These are phyloP conservation scores for Saprolegnia parasitica DNA, from an alignment of 352 stramenopile genomes.

Conservation along the genomic window DNA sequence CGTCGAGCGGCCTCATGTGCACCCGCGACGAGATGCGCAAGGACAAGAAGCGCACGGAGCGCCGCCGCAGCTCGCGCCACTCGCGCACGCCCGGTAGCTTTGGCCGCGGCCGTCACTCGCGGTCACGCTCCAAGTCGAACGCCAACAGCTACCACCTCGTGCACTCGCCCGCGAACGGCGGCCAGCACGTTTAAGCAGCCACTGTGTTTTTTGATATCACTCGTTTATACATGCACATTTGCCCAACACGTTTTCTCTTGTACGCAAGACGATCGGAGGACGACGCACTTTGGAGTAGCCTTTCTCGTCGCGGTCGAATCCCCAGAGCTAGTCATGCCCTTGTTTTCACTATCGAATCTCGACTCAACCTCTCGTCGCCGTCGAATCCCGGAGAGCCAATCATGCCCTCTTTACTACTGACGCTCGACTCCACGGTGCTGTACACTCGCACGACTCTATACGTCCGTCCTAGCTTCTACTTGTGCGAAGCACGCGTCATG, in stretches of 20 bases:
- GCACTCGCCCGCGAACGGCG: constrained; percentile 8
- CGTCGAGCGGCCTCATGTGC: constrained; percentile 60
- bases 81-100: constrained; percentile 56
- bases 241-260: neutral
- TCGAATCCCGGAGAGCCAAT: too few species aligned
- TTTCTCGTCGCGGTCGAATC: too few species aligned
- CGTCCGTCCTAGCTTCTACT: too few species aligned
- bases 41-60: constrained; percentile 49
- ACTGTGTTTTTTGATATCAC: neutral
- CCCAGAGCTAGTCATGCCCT: too few species aligned
- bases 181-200: constrained; percentile 14
- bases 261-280: too few species aligned
- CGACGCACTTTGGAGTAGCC: too few species aligned
- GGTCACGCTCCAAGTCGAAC: constrained; percentile 24
- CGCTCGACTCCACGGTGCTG: too few species aligned
- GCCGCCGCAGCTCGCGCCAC: constrained; percentile 45
- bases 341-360: too few species aligned
- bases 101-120: constrained; percentile 33
- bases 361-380: too few species aligned
- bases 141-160: constrained; percentile 26
- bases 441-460: too few species aligned
- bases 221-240: constrained; percentile 11
- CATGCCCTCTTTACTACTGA: too few species aligned
- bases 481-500: too few species aligned
- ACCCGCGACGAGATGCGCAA: constrained; percentile 54